phyloP scores from a whole-genome alignment of 805 yeast genomes.

The Metschnikowia lunata region DNA sequence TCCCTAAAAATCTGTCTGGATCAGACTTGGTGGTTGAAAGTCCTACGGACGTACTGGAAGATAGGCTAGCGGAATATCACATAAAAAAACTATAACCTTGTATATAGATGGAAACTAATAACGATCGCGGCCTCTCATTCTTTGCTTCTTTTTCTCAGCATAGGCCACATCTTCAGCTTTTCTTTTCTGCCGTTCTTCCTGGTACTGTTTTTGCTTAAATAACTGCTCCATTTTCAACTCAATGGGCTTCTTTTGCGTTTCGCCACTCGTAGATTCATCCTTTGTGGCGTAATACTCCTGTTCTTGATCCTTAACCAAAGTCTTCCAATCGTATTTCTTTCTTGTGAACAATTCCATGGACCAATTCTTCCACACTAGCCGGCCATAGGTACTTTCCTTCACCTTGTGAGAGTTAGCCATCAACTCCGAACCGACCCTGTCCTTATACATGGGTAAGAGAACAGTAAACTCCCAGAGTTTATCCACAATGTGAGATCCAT shows the following conservation, averaged over 20 bases:
- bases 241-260: slow-evolving; percentile 33
- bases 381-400: slow-evolving; percentile 83
- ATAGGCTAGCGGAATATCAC: slow-evolving; percentile 52
- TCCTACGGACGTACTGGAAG: slow-evolving; percentile 61
- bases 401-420: slow-evolving; percentile 56
- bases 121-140: slow-evolving; percentile 13
- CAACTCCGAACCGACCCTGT: slow-evolving; percentile 72
- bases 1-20: slow-evolving; percentile 90
- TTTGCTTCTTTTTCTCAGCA: slow-evolving; percentile 11
- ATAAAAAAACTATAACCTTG: slow-evolving; percentile 21
- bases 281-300: slow-evolving; percentile 22
- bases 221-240: slow-evolving; percentile 39
- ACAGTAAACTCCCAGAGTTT: slow-evolving; percentile 75
- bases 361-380: slow-evolving; percentile 95
- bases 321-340: slow-evolving; percentile 80
- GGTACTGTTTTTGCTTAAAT: slow-evolving; percentile 25
- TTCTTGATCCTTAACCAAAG: slow-evolving; percentile 46
- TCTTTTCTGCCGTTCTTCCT: slow-evolving; percentile 27
- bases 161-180: slow-evolving; percentile 19
- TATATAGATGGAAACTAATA: not conserved
- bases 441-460: slow-evolving; percentile 77
- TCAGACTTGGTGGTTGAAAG: slow-evolving; percentile 82
- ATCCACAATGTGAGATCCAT: slow-evolving; percentile 90
- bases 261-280: slow-evolving; percentile 9
- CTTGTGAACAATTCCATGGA: slow-evolving; percentile 72